Evolutionary conservation across 2,329 filamentous ascomycete genomes (phyloP), one percentile per base, ranked within the genome.

Genomic region (Aspergillus versicolor): DNA sequence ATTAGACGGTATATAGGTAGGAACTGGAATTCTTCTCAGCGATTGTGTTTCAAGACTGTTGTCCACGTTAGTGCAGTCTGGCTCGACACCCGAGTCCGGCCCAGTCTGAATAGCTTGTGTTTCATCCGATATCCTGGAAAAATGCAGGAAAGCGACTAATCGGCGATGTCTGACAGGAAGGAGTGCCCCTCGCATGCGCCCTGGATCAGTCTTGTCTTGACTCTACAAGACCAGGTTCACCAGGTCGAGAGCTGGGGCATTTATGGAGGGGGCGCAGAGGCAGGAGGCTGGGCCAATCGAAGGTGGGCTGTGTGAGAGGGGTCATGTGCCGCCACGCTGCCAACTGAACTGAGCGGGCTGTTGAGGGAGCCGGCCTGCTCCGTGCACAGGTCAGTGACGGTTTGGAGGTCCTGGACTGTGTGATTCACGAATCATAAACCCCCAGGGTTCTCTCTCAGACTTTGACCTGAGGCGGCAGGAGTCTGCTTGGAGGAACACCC

Each of bases 251-350:
- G 30, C 50, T 44, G 47, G 45, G 45, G 34, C 15, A 45, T 56
- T 56, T 56, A 56, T 45, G 54, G 27, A 56, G 55, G 55, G 54
- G 55, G 55, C 37, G 57, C 42, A 56, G 48, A 45, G 44, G 48
- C 42, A 19, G 63, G 69, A 67, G 69, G 69, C 61, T 70, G 68
- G 69, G 54, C 69, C 68, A 71, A 71, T 70, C 5, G 61, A 65
- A 30, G 43, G 43, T 37, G 40, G 44, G 8, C 19, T 21, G 43
- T 17, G 21, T 7, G 9, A 32, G 24, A 40, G 32, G 15, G 52
- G 55, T 61, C 59, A 55, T 55, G 56, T 60, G 59, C 59, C 52
- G 30, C 17, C n/a, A 21, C 12, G n/a, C 47, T 50, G 43, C 43
- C 24, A 45, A 45, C 21, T 45, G 24, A 45, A 24, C 22, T 45